phyloP scores from a whole-genome alignment of 352 stramenopile species.

The Vaucheria bursata region DNA sequence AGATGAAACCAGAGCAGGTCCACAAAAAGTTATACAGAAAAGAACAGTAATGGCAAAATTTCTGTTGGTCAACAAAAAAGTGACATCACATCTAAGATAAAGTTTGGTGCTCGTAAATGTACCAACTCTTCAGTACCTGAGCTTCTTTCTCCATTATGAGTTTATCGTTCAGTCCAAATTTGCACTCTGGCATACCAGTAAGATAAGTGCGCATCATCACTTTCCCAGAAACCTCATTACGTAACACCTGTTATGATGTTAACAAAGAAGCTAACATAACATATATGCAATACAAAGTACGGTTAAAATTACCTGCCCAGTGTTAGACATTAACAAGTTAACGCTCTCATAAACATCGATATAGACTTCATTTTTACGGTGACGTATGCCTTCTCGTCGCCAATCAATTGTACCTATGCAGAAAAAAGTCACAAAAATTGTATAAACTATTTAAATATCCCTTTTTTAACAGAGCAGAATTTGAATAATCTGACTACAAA shows the following conservation, averaged over 20 bases:
- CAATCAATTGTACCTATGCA: constrained; percentile 64
- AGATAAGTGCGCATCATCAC: constrained; percentile 96
- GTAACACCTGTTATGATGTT: constrained; percentile 10
- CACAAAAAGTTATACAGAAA: too few relatives aligned
- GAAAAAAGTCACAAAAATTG: constrained; percentile 75
- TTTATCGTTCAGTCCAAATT: constrained; percentile 97
- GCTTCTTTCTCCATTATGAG: constrained; percentile 90
- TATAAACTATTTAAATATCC: constrained; percentile 64
- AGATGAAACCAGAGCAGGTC: too few relatives aligned
- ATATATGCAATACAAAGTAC: too few relatives aligned
- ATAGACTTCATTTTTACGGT: constrained; percentile 90
- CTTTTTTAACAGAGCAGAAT: too few relatives aligned
- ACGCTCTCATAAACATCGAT: constrained; percentile 79
- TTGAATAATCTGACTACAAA: too few relatives aligned
- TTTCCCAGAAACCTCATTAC: constrained; percentile 79
- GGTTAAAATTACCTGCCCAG: too few relatives aligned
- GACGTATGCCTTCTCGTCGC: constrained; percentile 88
- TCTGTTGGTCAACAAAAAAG: too few relatives aligned
- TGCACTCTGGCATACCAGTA: constrained; percentile 94
- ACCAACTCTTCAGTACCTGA: constrained; percentile 5
- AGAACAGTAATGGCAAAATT: too few relatives aligned
- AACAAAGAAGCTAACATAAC: too few relatives aligned
- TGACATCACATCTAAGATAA: too few relatives aligned
- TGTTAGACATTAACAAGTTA: constrained; percentile 86
- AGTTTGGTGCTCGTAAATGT: too few relatives aligned